Evolutionary conservation across 352 stramenopile genomes (phyloP), one percentile per base, ranked within the genome.

Genomic region (Phytopythium litorale): DNA sequence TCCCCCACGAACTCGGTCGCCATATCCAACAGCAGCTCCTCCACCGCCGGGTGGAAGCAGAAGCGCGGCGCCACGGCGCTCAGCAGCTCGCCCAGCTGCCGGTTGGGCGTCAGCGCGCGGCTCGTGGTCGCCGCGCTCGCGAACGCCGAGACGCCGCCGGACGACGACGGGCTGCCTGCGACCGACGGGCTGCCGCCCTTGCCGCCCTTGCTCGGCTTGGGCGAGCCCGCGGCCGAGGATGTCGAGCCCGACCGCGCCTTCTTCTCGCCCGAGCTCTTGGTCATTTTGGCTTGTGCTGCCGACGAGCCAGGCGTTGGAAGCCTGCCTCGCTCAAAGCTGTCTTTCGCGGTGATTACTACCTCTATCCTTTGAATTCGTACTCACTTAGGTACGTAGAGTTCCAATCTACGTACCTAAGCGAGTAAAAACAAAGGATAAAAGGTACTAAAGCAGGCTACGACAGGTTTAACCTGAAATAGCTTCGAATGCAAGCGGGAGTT

Each of bases 21-120:
- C 81, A 94, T 93, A 55, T 92, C 84, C 30, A 94, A 71, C 33
- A 94, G 63, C 37, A 94, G 65, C 63, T 94, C 86, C 51, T 94
- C 86, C 11, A 94, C 86, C 1, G 78, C 81, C 28, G 86, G 81
- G 33, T 94, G 84, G 61, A 92, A 85, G 60, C 75, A 81, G 60
- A 67, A 94, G 64, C 84, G 84, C 23, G 84, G 75, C 40, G 92
- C 86, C 48, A 94, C 76, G 18, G 74, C 81, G 48, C 73, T 75
- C 66, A 92, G 68, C 55, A 92, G 60, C 37, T 92, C 81, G 49
- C 76, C 68, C 28, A 92, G 66, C 35, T 87, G 81, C 35, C 79
- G 81, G 67, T 88, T 87, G 15, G 81, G 80, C n/a, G 79, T 90
- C 35, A 92, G 63, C 49, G 81, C 84, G 25, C 73, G 75, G 51